These are phyloP conservation scores for Cutaneotrichosporon sp. DNA, from an alignment of 1,284 basidiomycete species.

Conservation along the genomic window DNA sequence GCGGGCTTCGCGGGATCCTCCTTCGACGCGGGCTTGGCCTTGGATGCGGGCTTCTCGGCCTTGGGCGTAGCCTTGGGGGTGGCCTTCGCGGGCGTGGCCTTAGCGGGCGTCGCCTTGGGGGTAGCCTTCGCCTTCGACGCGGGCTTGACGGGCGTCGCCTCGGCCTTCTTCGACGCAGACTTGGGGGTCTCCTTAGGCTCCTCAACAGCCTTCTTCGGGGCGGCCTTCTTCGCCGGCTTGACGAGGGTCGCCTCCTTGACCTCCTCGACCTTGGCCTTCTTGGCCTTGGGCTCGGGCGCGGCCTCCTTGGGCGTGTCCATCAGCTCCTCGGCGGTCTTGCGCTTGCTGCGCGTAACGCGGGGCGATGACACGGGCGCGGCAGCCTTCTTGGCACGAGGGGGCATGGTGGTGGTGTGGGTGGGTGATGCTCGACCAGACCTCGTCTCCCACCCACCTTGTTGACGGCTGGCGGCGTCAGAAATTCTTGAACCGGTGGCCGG, in stretches of 20 bases:
- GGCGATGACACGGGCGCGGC: slow-evolving; percentile 10
- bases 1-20: too few relatives aligned
- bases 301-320: slow-evolving; percentile 37
- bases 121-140: slow-evolving; percentile 15
- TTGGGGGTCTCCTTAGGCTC: slow-evolving; percentile 17
- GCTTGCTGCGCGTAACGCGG: slow-evolving; percentile 30
- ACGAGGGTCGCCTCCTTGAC: neutral
- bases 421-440: too few relatives aligned
- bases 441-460: slow-evolving; percentile 33
- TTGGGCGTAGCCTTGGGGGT: neutral
- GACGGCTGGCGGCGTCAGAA: too few relatives aligned
- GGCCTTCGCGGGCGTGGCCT: too few relatives aligned
- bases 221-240: slow-evolving; percentile 40
- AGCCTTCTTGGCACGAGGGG: slow-evolving; percentile 23
- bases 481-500: neutral
- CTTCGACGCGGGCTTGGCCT: neutral
- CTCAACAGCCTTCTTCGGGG: too few relatives aligned
- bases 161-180: too few relatives aligned
- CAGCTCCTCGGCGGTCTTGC: slow-evolving; percentile 48
- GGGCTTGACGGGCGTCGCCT: slow-evolving; percentile 32
- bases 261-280: slow-evolving; percentile 29
- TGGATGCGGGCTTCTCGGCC: too few relatives aligned
- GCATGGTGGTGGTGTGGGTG: slow-evolving; percentile 8
- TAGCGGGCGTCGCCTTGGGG: slow-evolving; percentile 27
- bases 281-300: slow-evolving; percentile 25